phyloP scores from a whole-genome alignment of 306 rosid species.

The Vicia faba region DNA sequence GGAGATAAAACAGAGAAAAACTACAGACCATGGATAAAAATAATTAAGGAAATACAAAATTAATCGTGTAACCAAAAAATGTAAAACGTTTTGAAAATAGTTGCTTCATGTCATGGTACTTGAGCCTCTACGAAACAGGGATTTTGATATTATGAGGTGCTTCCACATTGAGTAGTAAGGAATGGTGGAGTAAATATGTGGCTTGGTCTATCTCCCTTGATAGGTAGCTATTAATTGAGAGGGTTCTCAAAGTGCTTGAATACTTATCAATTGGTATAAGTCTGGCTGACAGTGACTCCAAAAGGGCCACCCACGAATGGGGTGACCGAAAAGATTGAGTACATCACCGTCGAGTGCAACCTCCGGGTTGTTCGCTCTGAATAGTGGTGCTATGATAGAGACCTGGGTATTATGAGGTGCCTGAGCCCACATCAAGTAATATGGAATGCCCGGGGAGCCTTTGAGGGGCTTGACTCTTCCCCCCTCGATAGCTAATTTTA shows the following conservation, averaged over 20 bases:
- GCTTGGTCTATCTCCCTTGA: background rate
- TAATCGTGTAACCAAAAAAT: background rate
- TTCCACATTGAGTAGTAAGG: background rate
- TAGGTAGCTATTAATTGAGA: background rate
- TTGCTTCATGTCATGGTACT: conserved; percentile 2
- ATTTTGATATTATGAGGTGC: background rate
- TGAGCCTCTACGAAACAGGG: background rate
- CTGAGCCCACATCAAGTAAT: background rate
- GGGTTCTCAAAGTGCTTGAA: conserved; percentile 1
- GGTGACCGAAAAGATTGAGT: background rate
- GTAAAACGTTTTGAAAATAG: background rate
- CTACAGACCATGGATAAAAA: background rate
- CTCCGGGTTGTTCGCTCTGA: background rate
- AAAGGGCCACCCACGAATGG: background rate
- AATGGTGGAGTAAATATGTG: background rate
- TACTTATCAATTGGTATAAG: background rate
- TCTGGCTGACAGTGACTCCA: background rate
- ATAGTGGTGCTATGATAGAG: background rate
- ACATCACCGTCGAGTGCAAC: background rate
- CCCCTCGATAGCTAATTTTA: background rate
- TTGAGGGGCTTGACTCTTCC: background rate
- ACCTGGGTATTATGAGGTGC: background rate
- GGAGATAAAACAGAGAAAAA: background rate
- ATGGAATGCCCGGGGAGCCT: background rate
- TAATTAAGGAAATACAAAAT: background rate